A percentile compares a stretch with the other conserved stretches of the same genome.
These are phyloP conservation scores for Phlebiopsis gigantea DNA, from an alignment of 768 basidiomycete genomes.

Conservation along the genomic window DNA sequence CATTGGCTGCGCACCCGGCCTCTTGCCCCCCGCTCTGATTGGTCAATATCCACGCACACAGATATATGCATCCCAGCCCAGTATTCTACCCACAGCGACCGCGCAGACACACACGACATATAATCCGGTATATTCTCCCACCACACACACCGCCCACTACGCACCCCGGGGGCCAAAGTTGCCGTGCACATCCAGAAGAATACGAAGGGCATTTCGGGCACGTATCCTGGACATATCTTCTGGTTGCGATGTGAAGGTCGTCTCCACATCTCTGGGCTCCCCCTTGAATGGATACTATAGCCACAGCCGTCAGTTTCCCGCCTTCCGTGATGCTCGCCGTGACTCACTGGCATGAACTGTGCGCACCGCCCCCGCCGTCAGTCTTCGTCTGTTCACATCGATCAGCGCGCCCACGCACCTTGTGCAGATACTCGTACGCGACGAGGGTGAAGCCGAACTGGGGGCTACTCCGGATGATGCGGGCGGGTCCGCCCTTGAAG, in stretches of 20 bases:
- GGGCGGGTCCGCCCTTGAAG: slow-evolving; percentile 90
- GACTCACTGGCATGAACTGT: slow-evolving; percentile 30
- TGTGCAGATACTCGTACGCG: slow-evolving; percentile 70
- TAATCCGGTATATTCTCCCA: neutral
- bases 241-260: slow-evolving; percentile 59
- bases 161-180: slow-evolving; percentile 46
- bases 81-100: slow-evolving; percentile 5
- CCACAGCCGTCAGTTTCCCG: slow-evolving; percentile 11
- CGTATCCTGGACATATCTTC: slow-evolving; percentile 87
- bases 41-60: too few species aligned
- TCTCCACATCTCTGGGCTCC: slow-evolving; percentile 62
- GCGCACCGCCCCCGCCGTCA: neutral
- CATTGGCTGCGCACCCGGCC: slow-evolving; percentile 7
- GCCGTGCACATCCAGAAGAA: slow-evolving; percentile 84
- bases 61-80: too few species aligned
- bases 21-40: neutral
- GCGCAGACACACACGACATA: neutral
- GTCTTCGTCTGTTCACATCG: neutral
- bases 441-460: slow-evolving; percentile 94
- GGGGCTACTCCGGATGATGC: slow-evolving; percentile 81
- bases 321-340: neutral
- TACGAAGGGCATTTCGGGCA: slow-evolving; percentile 93
- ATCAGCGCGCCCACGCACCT: slow-evolving; percentile 33
- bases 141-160: neutral
- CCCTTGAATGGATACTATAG: slow-evolving; percentile 79